These are phyloP conservation scores for Dryadomyces sulphureus DNA, from an alignment of 2,329 filamentous ascomycete species.

Conservation along the genomic window DNA sequence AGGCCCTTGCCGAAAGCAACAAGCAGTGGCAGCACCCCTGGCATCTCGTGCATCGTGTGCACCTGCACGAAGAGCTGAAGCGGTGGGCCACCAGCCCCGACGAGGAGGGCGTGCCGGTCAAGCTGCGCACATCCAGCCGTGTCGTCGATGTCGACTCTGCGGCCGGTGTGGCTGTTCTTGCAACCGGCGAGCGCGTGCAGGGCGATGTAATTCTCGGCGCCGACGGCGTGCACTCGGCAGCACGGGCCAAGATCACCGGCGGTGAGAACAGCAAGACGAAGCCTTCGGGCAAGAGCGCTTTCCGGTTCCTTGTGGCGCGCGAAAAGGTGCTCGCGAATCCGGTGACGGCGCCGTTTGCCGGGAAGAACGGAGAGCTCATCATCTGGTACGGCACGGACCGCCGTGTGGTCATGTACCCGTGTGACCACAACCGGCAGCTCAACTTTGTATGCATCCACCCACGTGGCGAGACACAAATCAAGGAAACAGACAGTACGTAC, in stretches of 20 bases:
- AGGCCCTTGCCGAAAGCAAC: conserved; percentile 21
- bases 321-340: conserved; percentile 18
- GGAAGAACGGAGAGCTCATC: conserved; percentile 15
- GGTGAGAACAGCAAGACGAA: conserved; percentile 2
- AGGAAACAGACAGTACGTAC: conserved; percentile 16
- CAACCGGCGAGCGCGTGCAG: conserved; percentile 23
- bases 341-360: conserved; percentile 17
- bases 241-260: conserved; percentile 13
- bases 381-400: conserved; percentile 28
- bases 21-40: conserved; percentile 33
- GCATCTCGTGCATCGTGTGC: conserved; percentile 37
- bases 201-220: conserved; percentile 38
- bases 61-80: conserved; percentile 37
- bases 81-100: conserved; percentile 23
- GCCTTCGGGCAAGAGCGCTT: conserved; percentile 37
- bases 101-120: conserved; percentile 18
- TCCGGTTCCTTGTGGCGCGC: conserved; percentile 37
- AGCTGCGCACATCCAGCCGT: conserved; percentile 23
- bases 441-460: conserved; percentile 40
- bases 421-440: conserved; percentile 25
- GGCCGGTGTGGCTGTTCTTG: conserved; percentile 24
- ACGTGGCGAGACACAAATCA: conserved; percentile 22
- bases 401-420: conserved; percentile 32
- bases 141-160: conserved; percentile 27
- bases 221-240: conserved; percentile 30